Conservation (phyloP, 106 monocot genomes). For the Dioscorea dumetorum region DNA sequence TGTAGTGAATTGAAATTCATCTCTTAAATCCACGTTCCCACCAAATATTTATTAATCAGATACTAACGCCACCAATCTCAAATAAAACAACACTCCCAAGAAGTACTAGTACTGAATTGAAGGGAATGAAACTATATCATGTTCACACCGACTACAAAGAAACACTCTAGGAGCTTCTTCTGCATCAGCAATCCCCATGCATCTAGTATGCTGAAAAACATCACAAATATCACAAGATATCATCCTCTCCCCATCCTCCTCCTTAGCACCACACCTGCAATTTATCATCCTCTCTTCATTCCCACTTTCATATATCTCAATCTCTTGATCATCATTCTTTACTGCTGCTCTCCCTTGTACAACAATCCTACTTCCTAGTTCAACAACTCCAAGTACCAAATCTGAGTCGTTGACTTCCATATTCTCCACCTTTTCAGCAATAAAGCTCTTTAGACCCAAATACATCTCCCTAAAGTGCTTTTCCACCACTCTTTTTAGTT, state of each 20-base stretch:
- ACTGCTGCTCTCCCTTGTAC: slow-evolving; percentile 27
- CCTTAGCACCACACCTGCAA: slow-evolving; percentile 74
- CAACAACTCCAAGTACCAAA: slow-evolving; percentile 14
- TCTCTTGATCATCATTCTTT: background rate
- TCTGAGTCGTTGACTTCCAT: slow-evolving; percentile 19
- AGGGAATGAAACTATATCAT: slow-evolving; percentile 46
- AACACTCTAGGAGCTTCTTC: slow-evolving; percentile 65
- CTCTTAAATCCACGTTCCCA: too few species aligned
- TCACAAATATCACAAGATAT: slow-evolving; percentile 77
- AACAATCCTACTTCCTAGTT: slow-evolving; percentile 20
- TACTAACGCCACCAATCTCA: background rate
- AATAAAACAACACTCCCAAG: too few species aligned
- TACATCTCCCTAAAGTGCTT: slow-evolving; percentile 52
- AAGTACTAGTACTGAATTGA: slow-evolving; percentile 23
- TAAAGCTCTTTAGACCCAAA: slow-evolving; percentile 55
- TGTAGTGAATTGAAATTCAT: too few species aligned
- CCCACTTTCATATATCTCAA: slow-evolving; percentile 38
- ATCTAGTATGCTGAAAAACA: slow-evolving; percentile 77
- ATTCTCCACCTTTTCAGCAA: slow-evolving; percentile 25
- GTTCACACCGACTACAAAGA: slow-evolving; percentile 62
- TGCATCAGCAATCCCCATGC: slow-evolving; percentile 37
- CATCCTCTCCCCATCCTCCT: slow-evolving; percentile 81
- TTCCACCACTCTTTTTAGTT: slow-evolving; percentile 50
- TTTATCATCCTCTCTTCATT: slow-evolving; percentile 29
- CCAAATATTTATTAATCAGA: too few species aligned